Evolutionary conservation across 805 yeast species (phyloP).

Genomic region (Teunomyces pallodes): DNA sequence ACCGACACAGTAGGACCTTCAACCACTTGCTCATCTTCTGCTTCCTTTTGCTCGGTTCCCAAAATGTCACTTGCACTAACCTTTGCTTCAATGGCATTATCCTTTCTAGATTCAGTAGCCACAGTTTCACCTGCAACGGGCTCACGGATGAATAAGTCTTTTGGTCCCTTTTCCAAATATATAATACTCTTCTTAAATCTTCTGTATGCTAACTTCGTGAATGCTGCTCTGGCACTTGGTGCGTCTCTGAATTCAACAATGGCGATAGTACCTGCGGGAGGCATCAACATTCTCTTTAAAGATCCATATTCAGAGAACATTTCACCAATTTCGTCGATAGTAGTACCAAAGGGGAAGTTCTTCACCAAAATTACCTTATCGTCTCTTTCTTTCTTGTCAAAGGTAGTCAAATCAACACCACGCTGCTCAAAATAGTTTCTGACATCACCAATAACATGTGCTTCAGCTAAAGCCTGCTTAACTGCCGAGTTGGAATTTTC

Average conservation of each 20-base stretch:
- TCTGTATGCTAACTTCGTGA: conserved; percentile 80
- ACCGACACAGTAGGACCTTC: conserved; percentile 83
- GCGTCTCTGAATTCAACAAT: conserved; percentile 83
- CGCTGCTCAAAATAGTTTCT: conserved; percentile 80
- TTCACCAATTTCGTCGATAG: conserved; percentile 75
- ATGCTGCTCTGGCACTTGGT: conserved; percentile 86
- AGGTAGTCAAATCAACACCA: conserved; percentile 80
- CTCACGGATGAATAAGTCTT: conserved; percentile 65
- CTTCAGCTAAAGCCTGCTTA: conserved; percentile 95
- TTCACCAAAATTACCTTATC: conserved; percentile 81
- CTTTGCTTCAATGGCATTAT: conserved; percentile 46
- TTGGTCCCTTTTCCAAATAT: conserved; percentile 93
- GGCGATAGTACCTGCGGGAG: conserved; percentile 95
- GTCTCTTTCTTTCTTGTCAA: conserved; percentile 65
- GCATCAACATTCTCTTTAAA: conserved; percentile 78
- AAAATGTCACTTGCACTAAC: conserved; percentile 44
- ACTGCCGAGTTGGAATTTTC: conserved; percentile 86
- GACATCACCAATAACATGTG: conserved; percentile 90
- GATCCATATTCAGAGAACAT: conserved; percentile 80
- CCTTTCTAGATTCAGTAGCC: conserved; percentile 14
- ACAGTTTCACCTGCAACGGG: conserved; percentile 38
- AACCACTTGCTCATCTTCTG: conserved; percentile 39
- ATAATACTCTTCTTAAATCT: conserved; percentile 83
- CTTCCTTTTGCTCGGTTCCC: conserved; percentile 25
- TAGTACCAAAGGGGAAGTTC: conserved; percentile 88